Percentiles rank a stretch among this genome's conserved stretches.
phyloP scores from a whole-genome alignment of 331 rosid species.

The Acacia concinna region DNA sequence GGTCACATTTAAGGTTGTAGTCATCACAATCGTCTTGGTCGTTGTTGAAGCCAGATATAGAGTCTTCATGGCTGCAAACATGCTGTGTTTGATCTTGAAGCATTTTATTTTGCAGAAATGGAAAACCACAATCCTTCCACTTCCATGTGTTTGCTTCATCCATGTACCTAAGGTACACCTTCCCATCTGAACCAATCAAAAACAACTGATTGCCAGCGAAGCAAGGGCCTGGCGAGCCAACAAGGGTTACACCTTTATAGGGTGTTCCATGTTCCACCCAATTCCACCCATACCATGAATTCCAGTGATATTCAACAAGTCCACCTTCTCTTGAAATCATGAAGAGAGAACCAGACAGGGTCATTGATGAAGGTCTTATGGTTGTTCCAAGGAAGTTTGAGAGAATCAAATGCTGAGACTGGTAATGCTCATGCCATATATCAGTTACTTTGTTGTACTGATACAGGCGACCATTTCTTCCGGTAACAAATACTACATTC shows the following conservation, averaged over 20 bases:
- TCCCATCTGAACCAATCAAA: slow-evolving; percentile 87
- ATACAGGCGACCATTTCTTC: slow-evolving; percentile 77
- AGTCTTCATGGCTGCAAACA: slow-evolving; percentile 41
- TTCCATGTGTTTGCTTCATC: slow-evolving; percentile 66
- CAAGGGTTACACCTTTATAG: slow-evolving; percentile 60
- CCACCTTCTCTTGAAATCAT: slow-evolving; percentile 85
- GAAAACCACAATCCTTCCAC: slow-evolving; percentile 82
- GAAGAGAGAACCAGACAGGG: slow-evolving; percentile 81
- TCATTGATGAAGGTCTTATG: slow-evolving; percentile 52
- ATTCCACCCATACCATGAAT: slow-evolving; percentile 71
- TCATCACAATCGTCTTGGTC: slow-evolving; percentile 30
- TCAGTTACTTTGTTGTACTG: slow-evolving; percentile 89
- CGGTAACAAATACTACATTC: slow-evolving; percentile 70
- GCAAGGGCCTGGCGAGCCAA: slow-evolving; percentile 80
- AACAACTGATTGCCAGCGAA: slow-evolving; percentile 68
- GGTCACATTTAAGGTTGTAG: slow-evolving; percentile 50
- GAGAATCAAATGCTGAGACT: slow-evolving; percentile 81
- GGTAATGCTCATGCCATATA: slow-evolving; percentile 91
- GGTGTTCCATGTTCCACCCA: slow-evolving; percentile 98
- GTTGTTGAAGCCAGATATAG: slow-evolving; percentile 37
- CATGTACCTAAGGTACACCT: slow-evolving; percentile 74
- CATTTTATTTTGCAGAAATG: slow-evolving; percentile 36
- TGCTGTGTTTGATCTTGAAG: slow-evolving; percentile 36
- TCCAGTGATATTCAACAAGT: slow-evolving; percentile 87
- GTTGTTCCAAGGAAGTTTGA: slow-evolving; percentile 78